Base-by-base conservation (phyloP, 306 rosid species). In the Purshia tridentata region DNA sequence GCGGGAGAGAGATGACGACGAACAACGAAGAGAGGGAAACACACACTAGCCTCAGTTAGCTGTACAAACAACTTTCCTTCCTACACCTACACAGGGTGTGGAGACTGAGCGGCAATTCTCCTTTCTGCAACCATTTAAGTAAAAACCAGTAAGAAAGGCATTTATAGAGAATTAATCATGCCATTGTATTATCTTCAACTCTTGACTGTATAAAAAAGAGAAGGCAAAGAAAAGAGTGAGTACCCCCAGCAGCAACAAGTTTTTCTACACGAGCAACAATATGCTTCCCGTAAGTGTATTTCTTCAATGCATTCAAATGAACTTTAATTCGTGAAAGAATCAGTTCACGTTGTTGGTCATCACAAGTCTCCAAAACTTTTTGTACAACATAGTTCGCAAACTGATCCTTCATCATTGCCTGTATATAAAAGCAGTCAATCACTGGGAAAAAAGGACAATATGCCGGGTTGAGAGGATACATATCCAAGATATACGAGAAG, bases 221-320 rank as follows among this genome's bases (percentile, higher is more conserved):
- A 23, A 16, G 3, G 53, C 64, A 11, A 46, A 58, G 54, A 10
- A 75, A 14, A 80, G 69, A 72, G 68, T 53, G 55, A 51, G 37
- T 85, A 93, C 97, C 99, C 78, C 99, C 97, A 20, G 99, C 99
- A 35, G 96, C 97, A 70, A 94, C 99, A 18, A 94, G 99, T 86
- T 94, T 91, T 84, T 94, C 97, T 75, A 94, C 99, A 64, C 99
- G 99, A 0, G 96, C 93, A 19, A 89, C 97, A 5, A 91, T 94
- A 62, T 94, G 99, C 88, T 91, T 91, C 72, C 99, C 97, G 0
- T 94, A 94, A 12, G 98, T 94, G 86, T 94, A 91, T 74, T 94
- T 94, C 81, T 89, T 94, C 85, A 94, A 67, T 35, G 98, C 98
- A 83, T 92, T 94, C 86, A 94, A 77, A 83, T 94, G 98, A 67